These are phyloP conservation scores for Trichosphaerium sp. DNA, from an alignment of 78 protist genomes.

Conservation along the genomic window DNA sequence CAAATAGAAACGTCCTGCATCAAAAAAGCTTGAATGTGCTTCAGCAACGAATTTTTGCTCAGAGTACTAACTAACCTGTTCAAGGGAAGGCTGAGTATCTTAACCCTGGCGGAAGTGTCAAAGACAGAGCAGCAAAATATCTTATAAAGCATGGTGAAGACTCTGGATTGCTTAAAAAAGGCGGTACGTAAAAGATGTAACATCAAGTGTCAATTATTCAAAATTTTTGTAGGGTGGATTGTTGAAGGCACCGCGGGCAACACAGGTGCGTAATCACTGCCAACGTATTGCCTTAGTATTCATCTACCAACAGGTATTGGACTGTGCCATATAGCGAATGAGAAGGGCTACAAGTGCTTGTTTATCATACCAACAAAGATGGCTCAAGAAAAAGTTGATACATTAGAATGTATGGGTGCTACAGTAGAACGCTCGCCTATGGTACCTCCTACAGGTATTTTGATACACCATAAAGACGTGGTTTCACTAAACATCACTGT, in stretches of 20 bases:
- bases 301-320: conserved; percentile 59
- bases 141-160: not conserved
- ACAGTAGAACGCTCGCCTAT: not conserved
- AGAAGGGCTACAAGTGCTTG: conserved; percentile 36
- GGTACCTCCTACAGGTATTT: conserved; percentile 43
- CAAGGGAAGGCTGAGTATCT: conserved; percentile 45
- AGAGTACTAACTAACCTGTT: not conserved
- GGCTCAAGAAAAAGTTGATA: conserved; percentile 39
- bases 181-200: conserved; percentile 19
- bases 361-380: conserved; percentile 49
- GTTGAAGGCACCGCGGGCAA: conserved; percentile 69
- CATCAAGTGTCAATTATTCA: conserved; percentile 4
- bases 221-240: conserved; percentile 6
- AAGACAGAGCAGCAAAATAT: conserved; percentile 14
- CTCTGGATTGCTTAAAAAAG: not conserved
- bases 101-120: conserved; percentile 52
- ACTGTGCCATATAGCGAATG: conserved; percentile 44
- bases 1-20: too few relatives aligned
- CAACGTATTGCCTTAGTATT: too few relatives aligned
- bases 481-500: conserved; percentile 18
- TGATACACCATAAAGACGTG: conserved; percentile 39
- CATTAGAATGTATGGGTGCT: conserved; percentile 46
- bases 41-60: not conserved
- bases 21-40: not conserved
- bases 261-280: too few relatives aligned